Conservation (phyloP, 225 moss, liverwort and hornwort species). For the Neckera pumila region DNA sequence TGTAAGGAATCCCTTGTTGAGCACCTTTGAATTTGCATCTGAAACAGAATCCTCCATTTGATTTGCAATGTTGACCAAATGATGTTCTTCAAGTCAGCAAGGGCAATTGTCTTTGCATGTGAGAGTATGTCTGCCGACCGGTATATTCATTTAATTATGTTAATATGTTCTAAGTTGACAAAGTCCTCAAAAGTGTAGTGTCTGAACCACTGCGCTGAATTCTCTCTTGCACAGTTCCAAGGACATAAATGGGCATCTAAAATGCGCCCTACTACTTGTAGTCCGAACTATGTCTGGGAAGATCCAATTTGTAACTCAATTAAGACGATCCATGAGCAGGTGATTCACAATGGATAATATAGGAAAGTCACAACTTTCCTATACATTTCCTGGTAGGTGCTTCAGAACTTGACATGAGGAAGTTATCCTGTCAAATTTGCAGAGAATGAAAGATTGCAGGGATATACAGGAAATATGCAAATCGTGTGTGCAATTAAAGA, state of each 20-base stretch:
- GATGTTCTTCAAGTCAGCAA: neutral
- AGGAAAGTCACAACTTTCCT: no score
- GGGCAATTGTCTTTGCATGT: neutral
- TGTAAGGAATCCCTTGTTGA: no score
- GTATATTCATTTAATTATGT: no score
- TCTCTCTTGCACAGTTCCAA: neutral
- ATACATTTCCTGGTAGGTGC: neutral
- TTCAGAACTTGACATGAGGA: neutral
- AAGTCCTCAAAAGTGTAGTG: neutral
- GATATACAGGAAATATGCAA: neutral
- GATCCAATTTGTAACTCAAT: neutral
- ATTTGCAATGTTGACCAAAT: neutral
- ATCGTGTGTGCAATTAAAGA: neutral
- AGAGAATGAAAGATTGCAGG: neutral
- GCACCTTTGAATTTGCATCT: neutral
- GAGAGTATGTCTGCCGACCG: no score
- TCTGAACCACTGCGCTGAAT: neutral
- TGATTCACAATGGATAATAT: neutral
- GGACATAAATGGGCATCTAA: neutral
- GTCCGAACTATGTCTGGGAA: neutral
- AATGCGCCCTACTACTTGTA: neutral
- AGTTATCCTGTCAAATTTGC: neutral
- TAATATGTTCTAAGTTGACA: no score
- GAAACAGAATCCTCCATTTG: no score
- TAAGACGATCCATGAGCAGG: neutral